Base-by-base conservation (phyloP, 2,329 filamentous ascomycete species). In the Alternaria conjuncta region DNA sequence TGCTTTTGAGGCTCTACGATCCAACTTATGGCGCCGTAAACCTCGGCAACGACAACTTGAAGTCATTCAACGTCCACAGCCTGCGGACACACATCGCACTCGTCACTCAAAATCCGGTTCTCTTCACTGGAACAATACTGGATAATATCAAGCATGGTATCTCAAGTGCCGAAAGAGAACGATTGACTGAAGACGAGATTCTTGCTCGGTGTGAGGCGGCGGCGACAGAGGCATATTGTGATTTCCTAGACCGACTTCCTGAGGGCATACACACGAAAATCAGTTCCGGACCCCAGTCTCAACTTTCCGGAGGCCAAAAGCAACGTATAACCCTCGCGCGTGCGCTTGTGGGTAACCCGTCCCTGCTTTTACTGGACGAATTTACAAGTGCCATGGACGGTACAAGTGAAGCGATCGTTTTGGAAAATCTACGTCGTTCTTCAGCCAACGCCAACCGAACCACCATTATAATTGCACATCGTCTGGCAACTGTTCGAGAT, bases 191-290 rank as follows among this genome's bases (percentile, higher is more conserved):
- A 21, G 72, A 75, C 4, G 80, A 84, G 10, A 82, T 85, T 1
- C 63, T 81, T 2, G 78, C 82, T 10, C 80, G 85, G 26, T 83
- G 86, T 13, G 75, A 80, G 18, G 74, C 69, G 32, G 86, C 89
- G 10, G 85, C 87, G 3, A 78, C 76, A 9, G 82, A 89, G 36
- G 89, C 89, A 2, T 87, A 90, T 74, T 78, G 75, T 46, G 78
- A 80, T 36, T 80, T 80, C 59, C 63, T 80, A 13, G 71, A 74
- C 21, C 67, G 71, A 20, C 71, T 81, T 7, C 77, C 79, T 5
- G 67, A 80, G 46, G 78, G 78, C 7, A 71, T 79, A 8, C 57
- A 78, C 25, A 79, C 77, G 15, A 65, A 63, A 11, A 72, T 80
- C 50, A 74, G 78, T n/a, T 69, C 76, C 12, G 75, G 74, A 4